Percentiles rank a stretch among this genome's conserved stretches.
phyloP scores from a whole-genome alignment of 495 filamentous ascomycete species.

The Umbilicaria muhlenbergii region DNA sequence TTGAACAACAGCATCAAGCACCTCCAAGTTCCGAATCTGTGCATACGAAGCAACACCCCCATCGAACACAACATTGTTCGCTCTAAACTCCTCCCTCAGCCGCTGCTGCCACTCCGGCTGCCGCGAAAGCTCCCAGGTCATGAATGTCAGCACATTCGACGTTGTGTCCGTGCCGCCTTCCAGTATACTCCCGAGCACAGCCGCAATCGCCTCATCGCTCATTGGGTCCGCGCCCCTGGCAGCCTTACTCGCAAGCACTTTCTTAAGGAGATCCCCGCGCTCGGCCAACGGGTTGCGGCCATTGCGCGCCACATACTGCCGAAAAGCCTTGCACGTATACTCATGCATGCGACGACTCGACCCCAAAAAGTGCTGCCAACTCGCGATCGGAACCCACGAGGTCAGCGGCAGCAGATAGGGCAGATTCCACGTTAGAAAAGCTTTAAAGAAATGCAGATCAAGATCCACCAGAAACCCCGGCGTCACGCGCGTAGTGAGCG shows the following conservation, averaged over 20 bases:
- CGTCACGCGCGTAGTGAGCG: not conserved
- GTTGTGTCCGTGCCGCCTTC: slow-evolving; percentile 36
- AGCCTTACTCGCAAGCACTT: not conserved
- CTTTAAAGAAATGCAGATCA: slow-evolving; percentile 4
- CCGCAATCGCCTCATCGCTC: slow-evolving; percentile 6
- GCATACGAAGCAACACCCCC: slow-evolving; percentile 3
- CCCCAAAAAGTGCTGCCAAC: slow-evolving; percentile 3
- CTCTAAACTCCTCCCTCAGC: slow-evolving; percentile 36
- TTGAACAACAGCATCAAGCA: slow-evolving; percentile 4
- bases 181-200: slow-evolving; percentile 5
- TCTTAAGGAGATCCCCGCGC: slow-evolving; percentile 3
- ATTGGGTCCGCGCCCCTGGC: not conserved
- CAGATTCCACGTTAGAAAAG: slow-evolving; percentile 1
- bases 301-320: slow-evolving; percentile 3
- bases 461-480: slow-evolving; percentile 2
- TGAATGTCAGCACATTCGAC: slow-evolving; percentile 48
- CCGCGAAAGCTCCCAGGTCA: slow-evolving; percentile 45
- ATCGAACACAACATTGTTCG: not conserved
- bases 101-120: slow-evolving; percentile 31
- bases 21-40: not conserved
- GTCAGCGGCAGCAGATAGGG: slow-evolving; percentile 3
- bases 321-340: slow-evolving; percentile 1
- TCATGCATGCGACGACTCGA: slow-evolving; percentile 1
- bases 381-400: not conserved
- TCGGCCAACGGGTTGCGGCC: slow-evolving; percentile 3